Evolutionary conservation across 306 rosid species (phyloP).

Genomic region (Quercus parvula): DNA sequence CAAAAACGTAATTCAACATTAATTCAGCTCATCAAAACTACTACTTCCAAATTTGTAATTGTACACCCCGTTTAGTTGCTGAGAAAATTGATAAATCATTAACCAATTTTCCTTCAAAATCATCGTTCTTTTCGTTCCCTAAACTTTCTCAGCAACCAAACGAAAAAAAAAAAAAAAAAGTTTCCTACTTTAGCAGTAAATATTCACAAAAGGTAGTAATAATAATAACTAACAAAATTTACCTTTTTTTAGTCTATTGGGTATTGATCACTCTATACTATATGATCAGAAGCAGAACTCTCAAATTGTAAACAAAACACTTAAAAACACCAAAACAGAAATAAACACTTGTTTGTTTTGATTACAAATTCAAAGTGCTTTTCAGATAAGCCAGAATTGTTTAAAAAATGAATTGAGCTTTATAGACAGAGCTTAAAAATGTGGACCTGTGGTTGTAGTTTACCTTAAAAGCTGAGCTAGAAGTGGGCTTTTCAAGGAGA

Average conservation of each 20-base stretch:
- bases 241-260: not conserved
- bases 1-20: slow-evolving; percentile 19
- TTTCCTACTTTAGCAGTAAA: not conserved
- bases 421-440: not conserved
- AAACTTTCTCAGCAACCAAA: slow-evolving; percentile 12
- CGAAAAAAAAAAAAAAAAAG: not conserved
- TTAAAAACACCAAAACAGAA: not conserved
- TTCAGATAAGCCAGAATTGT: not conserved
- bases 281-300: slow-evolving; percentile 7
- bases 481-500: not conserved
- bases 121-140: not conserved
- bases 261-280: not conserved
- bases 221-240: not conserved
- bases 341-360: not conserved
- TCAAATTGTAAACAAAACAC: not conserved
- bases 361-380: not conserved
- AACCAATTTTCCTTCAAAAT: not conserved
- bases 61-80: not conserved
- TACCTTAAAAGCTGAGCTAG: slow-evolving; percentile 14
- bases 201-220: not conserved
- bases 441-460: not conserved
- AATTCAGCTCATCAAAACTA: slow-evolving; percentile 20
- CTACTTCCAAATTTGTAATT: not conserved
- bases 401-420: not conserved
- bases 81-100: not conserved